Percentiles rank a stretch among this genome's conserved stretches.
These are phyloP conservation scores for Saccharomycopsis malanga DNA, from an alignment of 805 yeast genomes.

Conservation along the genomic window DNA sequence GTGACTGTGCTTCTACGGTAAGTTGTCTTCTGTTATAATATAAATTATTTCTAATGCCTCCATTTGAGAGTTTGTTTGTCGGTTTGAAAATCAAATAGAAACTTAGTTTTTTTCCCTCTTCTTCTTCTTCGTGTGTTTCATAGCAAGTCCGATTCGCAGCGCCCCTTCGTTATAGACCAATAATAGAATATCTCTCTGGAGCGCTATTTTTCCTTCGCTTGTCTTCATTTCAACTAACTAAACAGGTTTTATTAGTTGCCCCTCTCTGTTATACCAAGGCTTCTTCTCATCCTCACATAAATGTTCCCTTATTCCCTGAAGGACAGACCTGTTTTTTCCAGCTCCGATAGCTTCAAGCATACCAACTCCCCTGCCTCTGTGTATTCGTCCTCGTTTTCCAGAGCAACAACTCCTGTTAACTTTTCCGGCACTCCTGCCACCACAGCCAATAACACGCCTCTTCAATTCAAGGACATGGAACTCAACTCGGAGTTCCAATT, in stretches of 20 bases:
- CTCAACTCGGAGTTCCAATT: slow-evolving; percentile 4
- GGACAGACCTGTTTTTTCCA: slow-evolving; percentile 6
- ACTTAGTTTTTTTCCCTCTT: too few relatives aligned
- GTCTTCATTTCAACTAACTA: neutral
- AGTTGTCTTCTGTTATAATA: too few relatives aligned
- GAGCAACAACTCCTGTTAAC: slow-evolving; percentile 16
- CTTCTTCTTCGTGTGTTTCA: neutral
- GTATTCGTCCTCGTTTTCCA: slow-evolving; percentile 16
- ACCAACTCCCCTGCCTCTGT: slow-evolving; percentile 16
- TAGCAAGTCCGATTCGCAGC: neutral
- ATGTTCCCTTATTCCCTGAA: slow-evolving; percentile 12
- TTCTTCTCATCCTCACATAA: neutral
- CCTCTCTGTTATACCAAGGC: neutral
- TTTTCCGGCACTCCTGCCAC: slow-evolving; percentile 11
- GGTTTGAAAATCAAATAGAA: too few relatives aligned
- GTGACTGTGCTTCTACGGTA: neutral
- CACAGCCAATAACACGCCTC: slow-evolving; percentile 20
- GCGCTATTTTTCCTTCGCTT: neutral
- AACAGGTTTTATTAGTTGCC: neutral
- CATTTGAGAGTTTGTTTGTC: too few relatives aligned
- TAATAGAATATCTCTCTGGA: neutral
- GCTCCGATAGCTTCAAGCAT: slow-evolving; percentile 12
- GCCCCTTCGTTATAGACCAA: neutral
- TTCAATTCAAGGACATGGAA: slow-evolving; percentile 12
- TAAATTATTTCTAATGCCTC: too few relatives aligned